A percentile compares a stretch with the other conserved stretches of the same genome.
Evolutionary conservation across 805 yeast genomes (phyloP).

Genomic region (Ogataea chonburiensis): DNA sequence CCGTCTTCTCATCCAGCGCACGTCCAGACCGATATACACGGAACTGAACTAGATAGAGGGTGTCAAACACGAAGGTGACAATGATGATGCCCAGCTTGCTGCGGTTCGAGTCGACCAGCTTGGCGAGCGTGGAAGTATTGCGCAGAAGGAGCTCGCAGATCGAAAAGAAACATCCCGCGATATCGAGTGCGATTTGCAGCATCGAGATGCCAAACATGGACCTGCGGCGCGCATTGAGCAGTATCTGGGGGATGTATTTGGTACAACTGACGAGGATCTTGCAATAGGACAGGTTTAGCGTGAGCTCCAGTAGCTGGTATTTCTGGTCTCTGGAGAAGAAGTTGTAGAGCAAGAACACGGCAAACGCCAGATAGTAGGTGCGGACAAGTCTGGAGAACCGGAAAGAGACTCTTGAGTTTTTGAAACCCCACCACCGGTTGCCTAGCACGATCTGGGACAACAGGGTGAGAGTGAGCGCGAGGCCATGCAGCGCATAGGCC

Average conservation of each 20-base stretch:
- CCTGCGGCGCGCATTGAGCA: conserved; percentile 39
- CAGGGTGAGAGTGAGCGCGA: conserved; percentile 38
- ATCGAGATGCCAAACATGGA: conserved; percentile 48
- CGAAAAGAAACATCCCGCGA: conserved; percentile 42
- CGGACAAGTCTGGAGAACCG: conserved; percentile 25
- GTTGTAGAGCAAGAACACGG: conserved; percentile 18
- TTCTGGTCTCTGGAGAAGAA: conserved; percentile 7
- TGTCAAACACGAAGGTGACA: conserved; percentile 35
- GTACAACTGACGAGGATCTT: conserved; percentile 44
- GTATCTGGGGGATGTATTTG: conserved; percentile 52
- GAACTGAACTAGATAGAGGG: conserved; percentile 30
- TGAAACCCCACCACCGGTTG: conserved; percentile 34
- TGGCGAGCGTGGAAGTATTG: conserved; percentile 26
- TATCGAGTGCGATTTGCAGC: conserved; percentile 40
- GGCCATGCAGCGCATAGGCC: conserved; percentile 48
- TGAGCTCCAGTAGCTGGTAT: conserved; percentile 37
- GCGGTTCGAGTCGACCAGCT: conserved; percentile 38
- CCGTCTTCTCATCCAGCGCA: conserved; percentile 1
- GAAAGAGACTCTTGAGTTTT: conserved; percentile 30
- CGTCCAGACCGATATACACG: conserved; percentile 14
- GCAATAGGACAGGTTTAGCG: conserved; percentile 42
- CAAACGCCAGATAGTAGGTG: conserved; percentile 13
- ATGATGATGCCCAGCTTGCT: conserved; percentile 43
- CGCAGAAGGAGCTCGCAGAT: conserved; percentile 40
- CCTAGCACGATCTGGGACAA: conserved; percentile 40